Base-by-base conservation (phyloP, 2,329 filamentous ascomycete species). In the Calonectria hongkongensis region DNA sequence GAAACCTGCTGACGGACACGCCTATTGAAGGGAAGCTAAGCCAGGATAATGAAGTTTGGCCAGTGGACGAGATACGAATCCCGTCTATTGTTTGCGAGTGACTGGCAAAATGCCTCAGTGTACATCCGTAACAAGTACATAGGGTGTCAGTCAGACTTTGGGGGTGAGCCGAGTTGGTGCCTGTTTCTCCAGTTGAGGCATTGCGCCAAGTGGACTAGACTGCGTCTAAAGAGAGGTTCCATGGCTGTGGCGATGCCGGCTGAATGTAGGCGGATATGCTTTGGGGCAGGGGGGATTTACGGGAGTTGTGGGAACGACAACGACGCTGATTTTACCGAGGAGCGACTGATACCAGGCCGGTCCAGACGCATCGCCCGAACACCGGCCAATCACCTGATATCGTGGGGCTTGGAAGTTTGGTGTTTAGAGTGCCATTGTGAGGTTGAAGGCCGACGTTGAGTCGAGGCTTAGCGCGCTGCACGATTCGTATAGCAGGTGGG, bases 401-500 rank as follows among this genome's bases (percentile, higher is more conserved):
- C 58, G 28, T 21, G 58, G 39, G n/a, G 4, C n/a, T 51, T 15
- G 54, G 48, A 9, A 21, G 21, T 30, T 21, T 48, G 43, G 66
- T 50, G 54, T 30, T 47, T 21, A 21, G 25, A 33, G n/a, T 28
- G 36, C n/a, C 18, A n/a, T 4, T 10, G 25, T 64, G 48, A 41
- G 33, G 66, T 48, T 56, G 27, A 45, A 48, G 16, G 28, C n/a
- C 12, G 48, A 39, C n/a, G 28, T 70, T 41, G 36, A 58, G 21
- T 51, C 60, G 50, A 63, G 66, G 60, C 66, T 54, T 66, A 70
- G 70, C 66, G 66, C 12, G 33, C 51, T 72, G 70, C 70, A 72
- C 33, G 66, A 72, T 72, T 72, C 70, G 70, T 71, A 68, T 71
- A 68, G 64, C 68, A 60, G 41, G 30, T 21, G 62, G 39, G 39